A percentile compares a stretch with the other conserved stretches of the same genome.
Evolutionary conservation across 768 basidiomycete genomes (phyloP).

Genomic region (Russula sp.): DNA sequence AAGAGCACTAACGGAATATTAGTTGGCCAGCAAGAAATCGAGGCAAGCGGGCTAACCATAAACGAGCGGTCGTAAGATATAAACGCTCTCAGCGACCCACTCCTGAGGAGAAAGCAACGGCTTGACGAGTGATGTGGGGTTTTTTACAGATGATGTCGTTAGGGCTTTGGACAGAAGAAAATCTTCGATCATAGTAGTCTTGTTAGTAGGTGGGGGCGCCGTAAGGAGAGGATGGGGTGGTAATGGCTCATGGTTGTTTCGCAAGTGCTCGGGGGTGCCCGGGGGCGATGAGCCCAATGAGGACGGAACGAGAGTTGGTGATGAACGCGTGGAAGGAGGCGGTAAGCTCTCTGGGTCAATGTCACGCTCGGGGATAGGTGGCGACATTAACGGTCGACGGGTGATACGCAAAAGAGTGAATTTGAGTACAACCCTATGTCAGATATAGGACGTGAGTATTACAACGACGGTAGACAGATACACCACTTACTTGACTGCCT

Average conservation of each 20-base stretch:
- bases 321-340: constrained; percentile 41
- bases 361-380: constrained; percentile 82
- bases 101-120: constrained; percentile 56
- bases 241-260: constrained; percentile 67
- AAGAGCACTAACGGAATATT: constrained; percentile 28
- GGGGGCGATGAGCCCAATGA: constrained; percentile 49
- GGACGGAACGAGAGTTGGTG: constrained; percentile 55
- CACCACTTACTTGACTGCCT: constrained; percentile 72
- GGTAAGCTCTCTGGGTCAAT: constrained; percentile 63
- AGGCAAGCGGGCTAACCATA: constrained; percentile 48
- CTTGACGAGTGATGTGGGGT: constrained; percentile 58
- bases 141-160: constrained; percentile 62
- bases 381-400: constrained; percentile 63
- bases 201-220: constrained; percentile 41
- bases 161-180: constrained; percentile 79
- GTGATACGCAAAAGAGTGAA: constrained; percentile 69
- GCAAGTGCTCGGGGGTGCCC: constrained; percentile 70
- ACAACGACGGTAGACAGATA: not conserved
- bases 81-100: constrained; percentile 67
- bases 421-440: constrained; percentile 61
- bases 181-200: constrained; percentile 61
- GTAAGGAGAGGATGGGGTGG: constrained; percentile 56
- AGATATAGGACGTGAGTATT: constrained; percentile 18
- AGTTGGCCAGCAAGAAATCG: not conserved
- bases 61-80: constrained; percentile 63